Conservation (phyloP, 208 protist species). For the Trypanosoma rangeli region DNA sequence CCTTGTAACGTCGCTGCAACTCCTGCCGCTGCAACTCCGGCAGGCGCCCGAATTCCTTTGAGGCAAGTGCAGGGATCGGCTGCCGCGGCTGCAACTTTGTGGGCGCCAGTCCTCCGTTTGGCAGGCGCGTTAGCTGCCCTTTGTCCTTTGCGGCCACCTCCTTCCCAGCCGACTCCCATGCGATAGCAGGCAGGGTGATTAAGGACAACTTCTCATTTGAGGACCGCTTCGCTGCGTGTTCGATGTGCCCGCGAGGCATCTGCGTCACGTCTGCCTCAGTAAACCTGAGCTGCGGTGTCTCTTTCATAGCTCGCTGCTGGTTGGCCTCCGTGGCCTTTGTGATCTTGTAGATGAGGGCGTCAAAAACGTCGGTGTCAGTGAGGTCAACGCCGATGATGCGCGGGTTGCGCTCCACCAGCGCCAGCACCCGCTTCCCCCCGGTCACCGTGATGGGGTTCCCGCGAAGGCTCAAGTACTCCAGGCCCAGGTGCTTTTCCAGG, state of each 20-base stretch:
- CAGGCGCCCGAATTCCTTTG: slow-evolving; percentile 31
- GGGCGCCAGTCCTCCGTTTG: not conserved
- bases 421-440: slow-evolving; percentile 72
- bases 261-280: slow-evolving; percentile 1
- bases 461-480: slow-evolving; percentile 65
- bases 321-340: slow-evolving; percentile 46
- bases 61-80: slow-evolving; percentile 55
- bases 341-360: slow-evolving; percentile 70
- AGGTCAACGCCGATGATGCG: slow-evolving; percentile 72
- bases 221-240: not conserved
- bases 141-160: not conserved
- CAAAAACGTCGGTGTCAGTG: slow-evolving; percentile 76
- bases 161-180: not conserved
- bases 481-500: slow-evolving; percentile 65
- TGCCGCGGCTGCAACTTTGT: slow-evolving; percentile 39
- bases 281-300: slow-evolving; percentile 29
- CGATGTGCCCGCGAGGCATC: slow-evolving; percentile 5
- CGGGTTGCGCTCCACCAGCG: slow-evolving; percentile 69
- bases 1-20: slow-evolving; percentile 58
- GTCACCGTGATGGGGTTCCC: slow-evolving; percentile 80
- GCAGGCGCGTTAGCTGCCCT: not conserved
- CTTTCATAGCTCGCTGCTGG: slow-evolving; percentile 6
- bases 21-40: slow-evolving; percentile 46
- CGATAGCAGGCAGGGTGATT: not conserved
- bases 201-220: not conserved